phyloP scores from a whole-genome alignment of 2,329 filamentous ascomycete species.

The Cytospora chrysosperma region DNA sequence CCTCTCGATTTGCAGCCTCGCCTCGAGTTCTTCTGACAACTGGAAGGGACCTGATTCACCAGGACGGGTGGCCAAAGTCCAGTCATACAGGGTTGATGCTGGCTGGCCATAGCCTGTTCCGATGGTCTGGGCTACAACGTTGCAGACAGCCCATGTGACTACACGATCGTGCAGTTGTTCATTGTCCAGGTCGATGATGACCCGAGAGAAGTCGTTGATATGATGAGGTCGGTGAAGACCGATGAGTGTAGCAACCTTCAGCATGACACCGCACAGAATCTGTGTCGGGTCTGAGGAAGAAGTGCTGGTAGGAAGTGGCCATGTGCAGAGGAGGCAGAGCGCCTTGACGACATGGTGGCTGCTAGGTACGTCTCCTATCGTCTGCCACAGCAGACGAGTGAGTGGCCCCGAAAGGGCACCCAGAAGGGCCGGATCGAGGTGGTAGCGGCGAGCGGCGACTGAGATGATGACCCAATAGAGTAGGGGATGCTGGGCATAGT shows the following conservation, averaged over 20 bases:
- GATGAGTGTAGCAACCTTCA: constrained; percentile 82
- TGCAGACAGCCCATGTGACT: constrained; percentile 81
- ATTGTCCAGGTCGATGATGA: constrained; percentile 71
- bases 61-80: constrained; percentile 63
- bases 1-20: constrained; percentile 68
- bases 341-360: constrained; percentile 81
- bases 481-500: constrained; percentile 73
- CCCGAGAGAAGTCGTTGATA: constrained; percentile 78
- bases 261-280: constrained; percentile 79
- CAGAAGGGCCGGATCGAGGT: constrained; percentile 61
- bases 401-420: constrained; percentile 66
- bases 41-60: constrained; percentile 60
- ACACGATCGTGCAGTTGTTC: constrained; percentile 78
- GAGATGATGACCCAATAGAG: constrained; percentile 84
- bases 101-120: constrained; percentile 84
- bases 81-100: constrained; percentile 74
- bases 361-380: constrained; percentile 73
- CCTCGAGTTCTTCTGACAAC: constrained; percentile 62
- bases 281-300: constrained; percentile 79
- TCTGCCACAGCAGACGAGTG: constrained; percentile 72
- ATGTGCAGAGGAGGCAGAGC: constrained; percentile 75
- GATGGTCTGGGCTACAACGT: constrained; percentile 77
- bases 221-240: constrained; percentile 78
- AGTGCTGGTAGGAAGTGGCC: constrained; percentile 79
- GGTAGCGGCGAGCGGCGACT: constrained; percentile 71